Evolutionary conservation across 2,329 filamentous ascomycete genomes (phyloP).

Genomic region (Diaporthe sp.): DNA sequence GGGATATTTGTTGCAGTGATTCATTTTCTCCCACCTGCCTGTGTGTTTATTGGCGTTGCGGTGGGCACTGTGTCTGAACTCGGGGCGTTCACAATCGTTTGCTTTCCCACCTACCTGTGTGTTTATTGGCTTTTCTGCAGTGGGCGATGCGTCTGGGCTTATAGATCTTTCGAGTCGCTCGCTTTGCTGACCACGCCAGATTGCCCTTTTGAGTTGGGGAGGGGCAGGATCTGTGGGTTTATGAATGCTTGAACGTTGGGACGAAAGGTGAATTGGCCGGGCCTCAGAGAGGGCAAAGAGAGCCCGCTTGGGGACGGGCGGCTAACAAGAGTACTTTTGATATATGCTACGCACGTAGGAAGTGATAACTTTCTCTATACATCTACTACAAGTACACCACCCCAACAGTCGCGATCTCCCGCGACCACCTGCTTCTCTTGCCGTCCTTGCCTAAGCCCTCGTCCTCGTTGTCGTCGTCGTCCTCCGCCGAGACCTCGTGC

Average conservation of each 20-base stretch:
- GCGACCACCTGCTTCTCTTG: background rate
- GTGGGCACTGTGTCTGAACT: slow-evolving; percentile 1
- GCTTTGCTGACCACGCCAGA: background rate
- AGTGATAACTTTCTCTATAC: background rate
- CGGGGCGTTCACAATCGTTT: background rate
- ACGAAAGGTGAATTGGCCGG: background rate
- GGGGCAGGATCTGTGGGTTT: background rate
- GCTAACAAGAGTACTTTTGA: background rate
- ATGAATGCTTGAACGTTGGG: background rate
- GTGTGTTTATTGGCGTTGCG: background rate
- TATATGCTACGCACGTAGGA: background rate
- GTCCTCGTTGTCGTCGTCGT: background rate
- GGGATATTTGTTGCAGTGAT: slow-evolving; percentile 8
- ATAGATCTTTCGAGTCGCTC: background rate
- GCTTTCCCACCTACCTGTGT: background rate
- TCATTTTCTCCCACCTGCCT: background rate
- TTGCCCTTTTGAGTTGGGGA: background rate
- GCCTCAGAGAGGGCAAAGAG: background rate
- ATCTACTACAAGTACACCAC: slow-evolving; percentile 18
- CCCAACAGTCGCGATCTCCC: background rate
- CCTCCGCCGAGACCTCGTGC: slow-evolving; percentile 1
- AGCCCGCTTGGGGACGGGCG: background rate
- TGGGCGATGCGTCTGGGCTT: background rate
- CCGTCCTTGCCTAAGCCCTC: background rate
- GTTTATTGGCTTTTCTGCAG: background rate